phyloP scores from a whole-genome alignment of 768 basidiomycete genomes.

The Dendrothele bispora region DNA sequence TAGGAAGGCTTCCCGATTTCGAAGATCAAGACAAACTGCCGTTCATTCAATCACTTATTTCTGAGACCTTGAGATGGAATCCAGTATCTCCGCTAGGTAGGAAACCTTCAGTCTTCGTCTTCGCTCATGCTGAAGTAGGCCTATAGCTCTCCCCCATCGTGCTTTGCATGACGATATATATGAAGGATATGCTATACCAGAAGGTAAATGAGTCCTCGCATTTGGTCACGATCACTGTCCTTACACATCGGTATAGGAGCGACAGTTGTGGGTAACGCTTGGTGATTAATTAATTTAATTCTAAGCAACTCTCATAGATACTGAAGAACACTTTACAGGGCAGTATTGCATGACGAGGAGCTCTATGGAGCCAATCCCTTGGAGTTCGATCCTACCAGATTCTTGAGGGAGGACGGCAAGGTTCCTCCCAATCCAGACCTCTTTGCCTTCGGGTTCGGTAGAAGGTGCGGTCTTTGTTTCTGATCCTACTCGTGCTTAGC shows the following conservation, averaged over 20 bases:
- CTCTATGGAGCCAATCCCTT: slow-evolving; percentile 22
- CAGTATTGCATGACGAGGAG: slow-evolving; percentile 23
- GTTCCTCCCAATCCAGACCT: background rate
- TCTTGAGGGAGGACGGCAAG: slow-evolving; percentile 16
- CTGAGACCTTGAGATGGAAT: slow-evolving; percentile 31
- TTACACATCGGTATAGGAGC: background rate
- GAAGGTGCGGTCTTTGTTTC: background rate
- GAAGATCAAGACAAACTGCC: slow-evolving; percentile 26
- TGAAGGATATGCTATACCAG: slow-evolving; percentile 19
- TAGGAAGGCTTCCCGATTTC: slow-evolving; percentile 27
- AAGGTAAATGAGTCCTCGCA: background rate
- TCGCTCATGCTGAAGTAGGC: background rate
- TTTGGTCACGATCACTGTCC: background rate
- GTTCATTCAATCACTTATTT: slow-evolving; percentile 31
- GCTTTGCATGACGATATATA: slow-evolving; percentile 31
- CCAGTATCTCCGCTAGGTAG: slow-evolving; percentile 24
- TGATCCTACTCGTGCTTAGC: background rate
- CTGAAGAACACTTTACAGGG: slow-evolving; percentile 4
- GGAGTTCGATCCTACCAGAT: slow-evolving; percentile 18
- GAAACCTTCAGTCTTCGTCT: background rate
- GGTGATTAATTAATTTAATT: background rate
- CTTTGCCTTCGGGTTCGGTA: slow-evolving; percentile 7
- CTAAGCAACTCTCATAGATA: background rate
- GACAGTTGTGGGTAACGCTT: background rate
- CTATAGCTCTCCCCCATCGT: background rate